Evolutionary conservation across 1,284 basidiomycete genomes (phyloP), one percentile per base, ranked within the genome.

Genomic region (Coniferiporia sulphurascens): DNA sequence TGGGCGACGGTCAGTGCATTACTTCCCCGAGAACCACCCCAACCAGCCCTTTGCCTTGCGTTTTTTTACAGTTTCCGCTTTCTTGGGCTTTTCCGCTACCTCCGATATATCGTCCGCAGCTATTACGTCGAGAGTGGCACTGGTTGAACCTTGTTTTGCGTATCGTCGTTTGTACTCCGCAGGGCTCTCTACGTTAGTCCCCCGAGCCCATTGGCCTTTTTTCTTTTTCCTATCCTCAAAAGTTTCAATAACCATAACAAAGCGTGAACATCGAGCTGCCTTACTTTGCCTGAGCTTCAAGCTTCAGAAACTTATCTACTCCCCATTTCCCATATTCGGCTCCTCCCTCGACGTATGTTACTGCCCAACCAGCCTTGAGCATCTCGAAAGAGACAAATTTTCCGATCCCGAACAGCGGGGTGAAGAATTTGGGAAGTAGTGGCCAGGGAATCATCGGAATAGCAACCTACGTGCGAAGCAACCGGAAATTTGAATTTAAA

Each of bases 81-180:
- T 27, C 27, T 27, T 27, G 27, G 27, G 27, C 27, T 41, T 15
- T 41, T 41, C 38, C 38, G 9, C 38, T 3, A 41, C 15, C 12
- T 41, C 38, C 38, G 15, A 8, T 12, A 12, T 15, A 12, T 41
- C 38, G 7, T 41, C 38, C 3, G 9, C 38, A 8, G 15, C 38
- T 41, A 8, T 27, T 27, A 27, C 38, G 15, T 41, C 38, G 38
- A 15, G 38, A 41, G 15, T 41, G 15, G 38, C 9, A 41, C 12
- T 10, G 3, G 38, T 41, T 8, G 38, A 41, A 10, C 9, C 12
- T 3, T 10, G 13, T 27, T 21, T 50, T 9, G 36, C 56, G 65
- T 84, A 70, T 41, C 90, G 80, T 41, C 81, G 82, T 72, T 95
- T 95, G 71, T 91, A 95, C 58, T 91, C 87, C 1, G 85, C 80